Base-by-base conservation (phyloP, 2,329 filamentous ascomycete species). In the Sporothrix euskadiensis region DNA sequence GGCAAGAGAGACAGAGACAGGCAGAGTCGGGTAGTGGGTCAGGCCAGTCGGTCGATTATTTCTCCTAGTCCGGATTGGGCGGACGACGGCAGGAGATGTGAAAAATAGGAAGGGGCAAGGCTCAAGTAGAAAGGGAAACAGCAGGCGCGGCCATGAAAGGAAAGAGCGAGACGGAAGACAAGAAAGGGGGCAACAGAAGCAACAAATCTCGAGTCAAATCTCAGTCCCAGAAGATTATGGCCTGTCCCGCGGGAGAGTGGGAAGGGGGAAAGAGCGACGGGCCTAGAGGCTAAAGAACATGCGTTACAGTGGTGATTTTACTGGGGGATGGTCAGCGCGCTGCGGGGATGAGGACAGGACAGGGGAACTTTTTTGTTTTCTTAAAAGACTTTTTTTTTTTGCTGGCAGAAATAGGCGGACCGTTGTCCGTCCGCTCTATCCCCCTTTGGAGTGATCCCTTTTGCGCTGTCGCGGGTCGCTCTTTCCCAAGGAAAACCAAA, bases 11-110 rank as follows among this genome's bases (percentile, higher is more conserved):
- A 52, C 49, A 56, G 65, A 65, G 26, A 32, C 22, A 49, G 39
- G 39, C 19, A 41, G 41, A 26, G 39, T 44, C 63, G 44, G 65
- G 10, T 30, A 41, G 69, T 65, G 57, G 68, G 47, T 22, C 59
- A 61, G 26, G 41, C 35, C 30, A 47, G 66, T 54, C 39, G 39
- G 72, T 68, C 57, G 61, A 72, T 72, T 68, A 44, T 72, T 72
- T 72, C 61, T 72, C 71, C 71, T 72, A n/a, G 44, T 72, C 71
- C 71, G 61, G 39, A 57, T 35, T 71, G 52, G 69, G 54, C 16
- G 54, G 54, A 19, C 14, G 52, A n/a, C 35, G 68, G 35, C n/a
- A 3, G 32, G 49, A 69, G 44, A 47, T 41, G 41, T 41, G 63
- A 49, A 47, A 47, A 47, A 44, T 10, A 32, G 44, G 54, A 32